phyloP scores from a whole-genome alignment of 768 basidiomycete genomes.

The Porpolomopsis calyptriformis region DNA sequence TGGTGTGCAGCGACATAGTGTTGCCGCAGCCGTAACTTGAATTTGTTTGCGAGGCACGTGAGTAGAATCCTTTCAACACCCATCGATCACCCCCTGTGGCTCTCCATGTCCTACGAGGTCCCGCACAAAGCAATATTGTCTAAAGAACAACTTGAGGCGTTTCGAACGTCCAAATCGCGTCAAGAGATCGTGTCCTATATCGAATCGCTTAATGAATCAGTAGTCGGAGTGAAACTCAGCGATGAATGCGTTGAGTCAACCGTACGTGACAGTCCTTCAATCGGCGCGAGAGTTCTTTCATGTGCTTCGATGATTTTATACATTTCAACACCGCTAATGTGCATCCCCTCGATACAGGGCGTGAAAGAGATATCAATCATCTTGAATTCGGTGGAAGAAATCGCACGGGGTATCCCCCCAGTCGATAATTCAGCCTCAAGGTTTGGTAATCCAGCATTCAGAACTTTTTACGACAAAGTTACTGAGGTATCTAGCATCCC shows the following conservation, averaged over 20 bases:
- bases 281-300: too few species aligned
- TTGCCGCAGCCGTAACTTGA: too few species aligned
- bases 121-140: constrained; percentile 71
- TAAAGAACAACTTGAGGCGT: constrained; percentile 68
- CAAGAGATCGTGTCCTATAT: constrained; percentile 59
- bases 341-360: constrained; percentile 33
- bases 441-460: constrained; percentile 96
- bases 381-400: constrained; percentile 53
- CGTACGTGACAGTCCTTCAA: too few species aligned
- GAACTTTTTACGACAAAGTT: constrained; percentile 81
- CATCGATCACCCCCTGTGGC: too few species aligned
- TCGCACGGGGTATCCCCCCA: constrained; percentile 66
- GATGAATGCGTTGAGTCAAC: too few species aligned
- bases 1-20: too few species aligned
- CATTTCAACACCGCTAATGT: constrained; percentile 5
- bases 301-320: too few species aligned
- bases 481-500: constrained; percentile 37
- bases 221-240: constrained; percentile 66
- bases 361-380: constrained; percentile 50
- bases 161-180: constrained; percentile 67
- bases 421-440: constrained; percentile 84
- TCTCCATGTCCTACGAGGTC: constrained; percentile 28
- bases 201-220: constrained; percentile 60
- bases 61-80: too few species aligned
- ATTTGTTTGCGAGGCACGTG: too few species aligned